A percentile compares a stretch with the other conserved stretches of the same genome.
Evolutionary conservation across 1,139 yeast species (phyloP).

Genomic region (Magnusiomyces ingens): DNA sequence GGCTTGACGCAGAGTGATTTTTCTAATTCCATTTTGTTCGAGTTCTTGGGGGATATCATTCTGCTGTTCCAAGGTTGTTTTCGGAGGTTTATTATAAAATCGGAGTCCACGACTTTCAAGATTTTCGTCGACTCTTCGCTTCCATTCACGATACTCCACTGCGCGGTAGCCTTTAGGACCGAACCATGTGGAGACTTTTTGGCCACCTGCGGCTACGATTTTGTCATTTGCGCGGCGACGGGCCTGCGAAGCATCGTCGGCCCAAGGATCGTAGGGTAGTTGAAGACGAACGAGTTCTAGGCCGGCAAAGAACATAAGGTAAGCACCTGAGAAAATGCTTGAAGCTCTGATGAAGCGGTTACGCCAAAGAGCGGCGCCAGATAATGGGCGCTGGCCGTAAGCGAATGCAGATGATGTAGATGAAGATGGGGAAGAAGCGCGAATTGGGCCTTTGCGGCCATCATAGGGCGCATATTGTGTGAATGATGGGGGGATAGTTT

Average conservation of each 20-base stretch:
- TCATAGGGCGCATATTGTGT: neutral
- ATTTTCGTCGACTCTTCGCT: constrained; percentile 23
- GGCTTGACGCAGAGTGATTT: neutral
- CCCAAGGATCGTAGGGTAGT: constrained; percentile 33
- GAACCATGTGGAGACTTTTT: constrained; percentile 27
- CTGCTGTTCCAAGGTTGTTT: neutral
- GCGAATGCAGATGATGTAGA: too few relatives aligned
- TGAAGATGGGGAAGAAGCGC: too few relatives aligned
- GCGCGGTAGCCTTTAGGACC: constrained; percentile 31
- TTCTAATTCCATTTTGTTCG: neutral
- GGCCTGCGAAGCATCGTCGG: constrained; percentile 30
- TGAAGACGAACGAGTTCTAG: constrained; percentile 28
- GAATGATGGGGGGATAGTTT: constrained; percentile 1
- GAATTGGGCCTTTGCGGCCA: too few relatives aligned
- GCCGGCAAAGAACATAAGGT: constrained; percentile 25
- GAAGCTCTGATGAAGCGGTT: constrained; percentile 16
- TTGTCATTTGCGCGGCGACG: constrained; percentile 17
- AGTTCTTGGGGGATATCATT: neutral
- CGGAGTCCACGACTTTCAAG: constrained; percentile 11
- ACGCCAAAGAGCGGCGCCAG: too few relatives aligned
- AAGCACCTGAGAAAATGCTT: constrained; percentile 27
- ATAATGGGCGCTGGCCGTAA: too few relatives aligned
- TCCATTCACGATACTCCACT: constrained; percentile 29
- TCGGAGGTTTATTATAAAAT: neutral
- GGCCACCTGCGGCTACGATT: constrained; percentile 13